Evolutionary conservation across 768 basidiomycete species (phyloP), one percentile per base, ranked within the genome.

Genomic region (Boletus sensibilis): DNA sequence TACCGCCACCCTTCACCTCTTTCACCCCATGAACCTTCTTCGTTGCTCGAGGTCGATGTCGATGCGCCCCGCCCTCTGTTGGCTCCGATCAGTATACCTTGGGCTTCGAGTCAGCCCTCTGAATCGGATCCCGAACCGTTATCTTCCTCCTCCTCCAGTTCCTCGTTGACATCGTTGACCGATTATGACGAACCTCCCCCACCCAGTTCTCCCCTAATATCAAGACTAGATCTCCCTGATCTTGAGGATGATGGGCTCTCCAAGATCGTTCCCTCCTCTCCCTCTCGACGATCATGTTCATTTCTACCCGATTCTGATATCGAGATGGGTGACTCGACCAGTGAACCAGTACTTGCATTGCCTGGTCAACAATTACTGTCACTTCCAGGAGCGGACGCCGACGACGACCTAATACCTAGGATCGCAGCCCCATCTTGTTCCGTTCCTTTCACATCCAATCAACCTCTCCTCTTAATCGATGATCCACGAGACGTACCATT

Each of bases 351-450:
- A 16, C 50, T 60, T 52, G n/a, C 49, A 8, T 56, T 59, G 35
- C 57, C 71, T n/a, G 45, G 65, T 10, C 63, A 62, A 50, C 59
- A 61, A 5, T 56, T 78, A 14, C 50, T 77, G 25, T 74, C 76
- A 1, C 71, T 78, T 12, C 78, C 77, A 1, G 77, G 77, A 6
- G 78, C 69, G 23, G 77, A 77, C n/a, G 71, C 68, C 7, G 78
- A 78, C 54, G 71, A 79, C 25, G 67, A 71, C 31, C 70, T 80
- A 14, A 65, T 79, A 52, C 79, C 77, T 3, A 62, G 57, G 56
- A 47, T 51, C 34, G 13, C 50, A 18, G 5, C 34, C 5, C 42
- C 55, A 35, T 38, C 57, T 0, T 53, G 51, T 48, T 33, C 56
- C 34, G 21, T 64, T 38, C 65, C 63, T 20, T 57, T 48, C 14